Conservation (phyloP, 306 rosid genomes). For the Rubus parviflorus region DNA sequence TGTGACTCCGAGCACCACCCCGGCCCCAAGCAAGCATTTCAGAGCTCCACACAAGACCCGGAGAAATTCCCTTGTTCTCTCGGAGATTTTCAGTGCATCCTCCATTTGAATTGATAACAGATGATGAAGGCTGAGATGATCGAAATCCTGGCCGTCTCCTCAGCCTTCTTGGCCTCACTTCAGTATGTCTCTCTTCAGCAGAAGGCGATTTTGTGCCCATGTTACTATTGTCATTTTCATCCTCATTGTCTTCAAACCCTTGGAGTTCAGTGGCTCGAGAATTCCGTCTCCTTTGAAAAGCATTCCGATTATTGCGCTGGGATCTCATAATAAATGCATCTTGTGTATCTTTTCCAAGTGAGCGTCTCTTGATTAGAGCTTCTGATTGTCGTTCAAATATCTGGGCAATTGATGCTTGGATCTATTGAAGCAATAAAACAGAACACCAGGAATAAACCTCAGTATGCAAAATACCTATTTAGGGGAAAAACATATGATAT, state of each 20-base stretch:
- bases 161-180: slow-evolving; percentile 56
- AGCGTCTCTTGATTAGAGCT: slow-evolving; percentile 76
- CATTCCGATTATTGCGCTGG: slow-evolving; percentile 62
- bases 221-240: slow-evolving; percentile 58
- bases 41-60: slow-evolving; percentile 65
- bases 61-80: slow-evolving; percentile 61
- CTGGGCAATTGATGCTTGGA: slow-evolving; percentile 62
- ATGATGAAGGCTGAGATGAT: slow-evolving; percentile 73
- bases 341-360: slow-evolving; percentile 53
- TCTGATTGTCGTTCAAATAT: slow-evolving; percentile 86
- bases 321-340: slow-evolving; percentile 53
- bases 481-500: not conserved
- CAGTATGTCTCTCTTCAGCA: slow-evolving; percentile 59
- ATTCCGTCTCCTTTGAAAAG: slow-evolving; percentile 57
- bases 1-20: slow-evolving; percentile 84
- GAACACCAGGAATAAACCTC: slow-evolving; percentile 12
- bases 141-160: slow-evolving; percentile 63
- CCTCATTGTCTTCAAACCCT: slow-evolving; percentile 81
- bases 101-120: slow-evolving; percentile 62
- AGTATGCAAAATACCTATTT: not conserved
- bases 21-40: slow-evolving; percentile 91
- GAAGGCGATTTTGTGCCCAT: slow-evolving; percentile 67
- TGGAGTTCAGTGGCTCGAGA: slow-evolving; percentile 50
- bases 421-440: slow-evolving; percentile 33
- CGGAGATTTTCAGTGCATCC: slow-evolving; percentile 69